These are phyloP conservation scores for Solanum clarkiae DNA, from an alignment of 257 asterid species.

Conservation along the genomic window DNA sequence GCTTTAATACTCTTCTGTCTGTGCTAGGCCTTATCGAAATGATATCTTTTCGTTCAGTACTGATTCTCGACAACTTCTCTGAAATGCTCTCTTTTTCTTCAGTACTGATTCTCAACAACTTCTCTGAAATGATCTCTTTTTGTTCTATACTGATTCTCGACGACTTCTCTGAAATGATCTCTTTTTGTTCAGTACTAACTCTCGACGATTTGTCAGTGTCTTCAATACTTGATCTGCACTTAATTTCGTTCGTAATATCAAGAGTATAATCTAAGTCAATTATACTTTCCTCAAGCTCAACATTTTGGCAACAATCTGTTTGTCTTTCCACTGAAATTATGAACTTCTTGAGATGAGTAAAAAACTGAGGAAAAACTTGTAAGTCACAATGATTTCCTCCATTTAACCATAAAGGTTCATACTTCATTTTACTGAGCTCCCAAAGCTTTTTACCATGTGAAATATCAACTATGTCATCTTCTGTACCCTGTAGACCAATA, in stretches of 20 bases:
- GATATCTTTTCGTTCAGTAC: not conserved
- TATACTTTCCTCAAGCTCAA: not conserved
- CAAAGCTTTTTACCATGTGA: constrained; percentile 4
- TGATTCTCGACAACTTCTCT: not conserved
- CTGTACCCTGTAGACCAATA: not conserved
- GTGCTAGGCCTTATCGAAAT: not conserved
- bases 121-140: not conserved
- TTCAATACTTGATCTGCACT: not conserved
- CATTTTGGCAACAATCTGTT: not conserved
- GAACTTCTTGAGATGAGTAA: not conserved
- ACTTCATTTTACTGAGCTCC: constrained; percentile 1
- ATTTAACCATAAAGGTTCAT: constrained; percentile 3
- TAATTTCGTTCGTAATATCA: not conserved
- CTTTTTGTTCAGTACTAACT: not conserved
- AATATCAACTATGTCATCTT: constrained; percentile 2
- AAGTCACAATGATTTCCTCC: constrained; percentile 7
- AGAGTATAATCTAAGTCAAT: not conserved
- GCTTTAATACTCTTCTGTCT: not conserved
- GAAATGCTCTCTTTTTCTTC: not conserved
- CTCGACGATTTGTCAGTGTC: not conserved
- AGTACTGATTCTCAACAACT: not conserved
- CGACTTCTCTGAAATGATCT: not conserved
- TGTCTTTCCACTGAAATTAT: not conserved
- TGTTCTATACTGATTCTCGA: not conserved
- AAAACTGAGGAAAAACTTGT: not conserved